Conservation (phyloP, 768 basidiomycete genomes). For the Termitomyces eurrhizus region DNA sequence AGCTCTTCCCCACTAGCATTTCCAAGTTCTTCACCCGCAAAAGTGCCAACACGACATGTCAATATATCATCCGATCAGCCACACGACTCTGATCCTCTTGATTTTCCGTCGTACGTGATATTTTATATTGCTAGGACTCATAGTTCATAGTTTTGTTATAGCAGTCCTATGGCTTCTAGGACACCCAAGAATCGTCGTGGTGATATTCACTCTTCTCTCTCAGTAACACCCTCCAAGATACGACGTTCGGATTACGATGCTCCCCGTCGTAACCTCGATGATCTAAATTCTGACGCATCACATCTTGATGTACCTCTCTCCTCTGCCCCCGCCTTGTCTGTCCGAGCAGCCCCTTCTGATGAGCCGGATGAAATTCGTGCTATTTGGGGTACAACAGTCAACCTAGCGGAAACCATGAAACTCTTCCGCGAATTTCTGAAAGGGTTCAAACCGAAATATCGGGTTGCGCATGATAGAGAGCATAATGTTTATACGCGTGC, state of each 20-base stretch:
- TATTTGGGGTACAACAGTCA: slow-evolving; percentile 98
- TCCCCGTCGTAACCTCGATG: slow-evolving; percentile 30
- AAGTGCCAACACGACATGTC: slow-evolving; percentile 38
- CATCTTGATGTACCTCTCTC: slow-evolving; percentile 55
- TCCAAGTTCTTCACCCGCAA: slow-evolving; percentile 59
- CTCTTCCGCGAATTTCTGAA: slow-evolving; percentile 84
- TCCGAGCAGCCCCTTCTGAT: slow-evolving; percentile 56
- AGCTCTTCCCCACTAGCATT: slow-evolving; percentile 64
- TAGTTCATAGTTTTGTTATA: slow-evolving; percentile 17
- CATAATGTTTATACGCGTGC: slow-evolving; percentile 48
- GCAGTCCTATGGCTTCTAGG: slow-evolving; percentile 47
- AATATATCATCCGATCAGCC: slow-evolving; percentile 32
- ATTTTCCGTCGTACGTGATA: slow-evolving; percentile 60
- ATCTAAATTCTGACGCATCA: slow-evolving; percentile 57
- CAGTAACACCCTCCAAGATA: slow-evolving; percentile 47
- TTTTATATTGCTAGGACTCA: not conserved
- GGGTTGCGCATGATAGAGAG: slow-evolving; percentile 65
- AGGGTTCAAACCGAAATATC: slow-evolving; percentile 92
- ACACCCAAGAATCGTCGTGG: slow-evolving; percentile 79
- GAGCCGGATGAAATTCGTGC: slow-evolving; percentile 84
- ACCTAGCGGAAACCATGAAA: slow-evolving; percentile 87
- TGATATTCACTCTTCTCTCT: slow-evolving; percentile 84
- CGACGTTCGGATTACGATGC: slow-evolving; percentile 26
- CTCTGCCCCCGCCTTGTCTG: slow-evolving; percentile 54
- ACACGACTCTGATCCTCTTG: slow-evolving; percentile 61